phyloP scores from a whole-genome alignment of 2,329 filamentous ascomycete species.

The Lachnellula occidentalis region DNA sequence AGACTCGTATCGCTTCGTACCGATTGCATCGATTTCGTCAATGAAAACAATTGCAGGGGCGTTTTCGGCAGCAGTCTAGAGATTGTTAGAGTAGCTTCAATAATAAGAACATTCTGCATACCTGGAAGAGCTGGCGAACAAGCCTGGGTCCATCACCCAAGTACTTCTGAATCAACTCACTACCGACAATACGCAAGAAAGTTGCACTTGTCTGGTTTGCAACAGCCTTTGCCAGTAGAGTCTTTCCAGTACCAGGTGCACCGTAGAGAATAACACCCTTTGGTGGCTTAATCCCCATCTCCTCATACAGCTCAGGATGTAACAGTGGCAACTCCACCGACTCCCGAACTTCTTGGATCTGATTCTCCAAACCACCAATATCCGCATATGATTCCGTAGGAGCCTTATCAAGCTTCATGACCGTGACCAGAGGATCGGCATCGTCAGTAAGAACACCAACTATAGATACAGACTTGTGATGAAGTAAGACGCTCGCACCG shows the following conservation, averaged over 20 bases:
- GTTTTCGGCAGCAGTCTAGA: slow-evolving; percentile 84
- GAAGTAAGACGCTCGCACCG: slow-evolving; percentile 87
- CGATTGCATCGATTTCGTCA: slow-evolving; percentile 97
- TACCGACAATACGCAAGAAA: slow-evolving; percentile 94
- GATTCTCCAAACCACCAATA: slow-evolving; percentile 89
- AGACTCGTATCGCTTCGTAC: slow-evolving; percentile 97
- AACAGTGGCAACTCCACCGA: slow-evolving; percentile 92
- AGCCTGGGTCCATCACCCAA: slow-evolving; percentile 91
- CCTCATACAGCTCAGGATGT: slow-evolving; percentile 95
- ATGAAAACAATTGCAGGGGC: slow-evolving; percentile 98
- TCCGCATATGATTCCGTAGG: slow-evolving; percentile 97
- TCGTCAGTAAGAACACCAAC: slow-evolving; percentile 97
- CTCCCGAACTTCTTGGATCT: slow-evolving; percentile 97
- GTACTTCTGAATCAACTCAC: slow-evolving; percentile 97
- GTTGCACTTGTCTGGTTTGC: slow-evolving; percentile 99
- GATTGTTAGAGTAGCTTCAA: slow-evolving; percentile 9
- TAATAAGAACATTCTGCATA: slow-evolving; percentile 32
- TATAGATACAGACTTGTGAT: slow-evolving; percentile 97
- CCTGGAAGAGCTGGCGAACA: slow-evolving; percentile 91
- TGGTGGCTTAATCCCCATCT: slow-evolving; percentile 99
- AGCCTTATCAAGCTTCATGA: slow-evolving; percentile 99
- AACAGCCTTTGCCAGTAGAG: slow-evolving; percentile 89
- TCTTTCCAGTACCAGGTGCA: slow-evolving; percentile 95
- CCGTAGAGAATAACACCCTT: slow-evolving; percentile 99
- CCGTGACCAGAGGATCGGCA: slow-evolving; percentile 87